These are phyloP conservation scores for Rostrohypoxylon terebratum DNA, from an alignment of 495 filamentous ascomycete species.

Conservation along the genomic window DNA sequence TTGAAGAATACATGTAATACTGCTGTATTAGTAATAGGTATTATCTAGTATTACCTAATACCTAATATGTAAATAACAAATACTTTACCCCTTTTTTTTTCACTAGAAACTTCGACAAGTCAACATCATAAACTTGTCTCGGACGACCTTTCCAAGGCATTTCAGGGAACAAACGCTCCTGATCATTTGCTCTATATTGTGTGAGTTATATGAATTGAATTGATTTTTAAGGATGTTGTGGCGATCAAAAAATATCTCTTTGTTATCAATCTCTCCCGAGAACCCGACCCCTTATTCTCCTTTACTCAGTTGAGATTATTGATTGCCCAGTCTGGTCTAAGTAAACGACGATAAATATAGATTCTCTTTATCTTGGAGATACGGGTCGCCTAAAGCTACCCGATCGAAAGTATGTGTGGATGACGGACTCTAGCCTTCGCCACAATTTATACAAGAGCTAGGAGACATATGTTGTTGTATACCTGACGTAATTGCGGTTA, in stretches of 20 bases:
- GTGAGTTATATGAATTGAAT: slow-evolving; percentile 2
- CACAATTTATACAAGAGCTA: slow-evolving; percentile 8
- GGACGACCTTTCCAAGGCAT: slow-evolving; percentile 3
- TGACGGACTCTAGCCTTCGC: slow-evolving; percentile 10
- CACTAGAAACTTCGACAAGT: slow-evolving; percentile 15
- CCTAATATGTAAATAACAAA: slow-evolving; percentile 3
- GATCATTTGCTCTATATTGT: background rate
- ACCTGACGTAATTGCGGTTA: background rate
- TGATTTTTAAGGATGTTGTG: slow-evolving; percentile 2
- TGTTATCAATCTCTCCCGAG: slow-evolving; percentile 1
- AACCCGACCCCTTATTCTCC: slow-evolving; percentile 7
- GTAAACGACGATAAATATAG: slow-evolving; percentile 11
- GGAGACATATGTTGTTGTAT: slow-evolving; percentile 13
- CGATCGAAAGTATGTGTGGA: background rate
- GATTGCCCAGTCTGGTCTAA: background rate
- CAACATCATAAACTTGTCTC: slow-evolving; percentile 21
- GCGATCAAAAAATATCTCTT: slow-evolving; percentile 20
- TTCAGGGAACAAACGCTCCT: slow-evolving; percentile 12
- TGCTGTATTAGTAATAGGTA: too few species aligned
- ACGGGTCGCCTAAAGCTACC: slow-evolving; percentile 15
- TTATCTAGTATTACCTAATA: too few species aligned
- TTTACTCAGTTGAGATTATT: slow-evolving; percentile 19
- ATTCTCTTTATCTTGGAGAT: slow-evolving; percentile 15
- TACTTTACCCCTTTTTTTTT: background rate
- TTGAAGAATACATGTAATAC: too few species aligned